These are phyloP conservation scores for Tricholoma saponaceum DNA, from an alignment of 768 basidiomycete genomes.

Conservation along the genomic window DNA sequence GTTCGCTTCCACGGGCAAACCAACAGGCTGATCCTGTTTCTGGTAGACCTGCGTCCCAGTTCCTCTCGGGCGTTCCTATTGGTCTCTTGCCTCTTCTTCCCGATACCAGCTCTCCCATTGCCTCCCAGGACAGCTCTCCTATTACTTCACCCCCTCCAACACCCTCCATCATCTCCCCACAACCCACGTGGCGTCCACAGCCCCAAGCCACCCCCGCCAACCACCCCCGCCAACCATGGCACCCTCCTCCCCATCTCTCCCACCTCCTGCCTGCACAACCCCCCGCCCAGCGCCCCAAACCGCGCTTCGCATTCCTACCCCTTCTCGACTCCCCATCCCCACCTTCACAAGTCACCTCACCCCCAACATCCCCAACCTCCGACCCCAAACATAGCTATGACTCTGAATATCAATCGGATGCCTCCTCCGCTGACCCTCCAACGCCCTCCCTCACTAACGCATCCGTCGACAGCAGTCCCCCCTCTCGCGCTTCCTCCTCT, in stretches of 20 bases:
- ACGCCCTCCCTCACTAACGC: slow-evolving; percentile 34
- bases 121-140: too few relatives aligned
- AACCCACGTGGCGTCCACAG: neutral
- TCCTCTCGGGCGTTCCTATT: slow-evolving; percentile 56
- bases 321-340: slow-evolving; percentile 30
- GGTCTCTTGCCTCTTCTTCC: slow-evolving; percentile 54
- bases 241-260: slow-evolving; percentile 24
- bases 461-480: slow-evolving; percentile 33
- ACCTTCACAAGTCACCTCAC: slow-evolving; percentile 8
- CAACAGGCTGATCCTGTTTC: slow-evolving; percentile 43
- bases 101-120: slow-evolving; percentile 12
- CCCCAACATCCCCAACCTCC: slow-evolving; percentile 15
- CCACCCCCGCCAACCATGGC: slow-evolving; percentile 4
- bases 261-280: slow-evolving; percentile 24
- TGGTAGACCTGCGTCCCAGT: slow-evolving; percentile 35
- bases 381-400: slow-evolving; percentile 20
- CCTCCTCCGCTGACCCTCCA: slow-evolving; percentile 26
- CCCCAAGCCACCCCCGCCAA: slow-evolving; percentile 8
- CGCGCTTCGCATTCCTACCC: slow-evolving; percentile 32
- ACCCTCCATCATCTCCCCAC: neutral
- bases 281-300: slow-evolving; percentile 20
- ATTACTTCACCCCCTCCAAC: slow-evolving; percentile 1
- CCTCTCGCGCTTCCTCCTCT: slow-evolving; percentile 29
- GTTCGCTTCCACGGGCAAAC: slow-evolving; percentile 54
- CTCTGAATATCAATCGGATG: slow-evolving; percentile 12